Percentiles rank a stretch among this genome's conserved stretches.
phyloP scores from a whole-genome alignment of 768 basidiomycete species.

The Tricholoma matsutake region DNA sequence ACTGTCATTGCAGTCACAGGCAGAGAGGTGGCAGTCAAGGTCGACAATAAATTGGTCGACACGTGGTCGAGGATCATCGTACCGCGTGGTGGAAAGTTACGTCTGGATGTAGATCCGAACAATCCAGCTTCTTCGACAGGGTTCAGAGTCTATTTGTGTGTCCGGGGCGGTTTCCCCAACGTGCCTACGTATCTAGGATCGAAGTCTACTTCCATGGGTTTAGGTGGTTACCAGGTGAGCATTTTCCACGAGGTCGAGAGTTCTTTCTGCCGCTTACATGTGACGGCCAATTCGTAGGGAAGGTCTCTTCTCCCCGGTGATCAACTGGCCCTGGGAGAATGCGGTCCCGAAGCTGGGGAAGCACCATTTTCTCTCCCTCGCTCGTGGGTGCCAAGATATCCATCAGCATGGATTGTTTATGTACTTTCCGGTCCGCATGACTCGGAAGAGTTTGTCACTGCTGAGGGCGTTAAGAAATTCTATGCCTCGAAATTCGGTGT shows the following conservation, averaged over 20 bases:
- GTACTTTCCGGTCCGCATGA: constrained; percentile 64
- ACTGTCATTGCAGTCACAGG: constrained; percentile 58
- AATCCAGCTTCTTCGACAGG: constrained; percentile 30
- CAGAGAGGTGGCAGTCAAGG: constrained; percentile 36
- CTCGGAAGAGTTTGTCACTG: constrained; percentile 51
- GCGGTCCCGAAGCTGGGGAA: constrained; percentile 21
- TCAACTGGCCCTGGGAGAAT: constrained; percentile 39
- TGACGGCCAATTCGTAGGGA: constrained; percentile 34
- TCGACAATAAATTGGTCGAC: constrained; percentile 35
- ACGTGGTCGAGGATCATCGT: constrained; percentile 53
- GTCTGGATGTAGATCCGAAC: constrained; percentile 30
- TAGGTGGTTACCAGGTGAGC: constrained; percentile 57
- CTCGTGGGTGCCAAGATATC: constrained; percentile 40
- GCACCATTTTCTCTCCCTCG: constrained; percentile 20
- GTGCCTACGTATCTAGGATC: constrained; percentile 57
- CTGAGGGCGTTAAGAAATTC: constrained; percentile 45
- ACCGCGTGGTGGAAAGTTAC: constrained; percentile 40
- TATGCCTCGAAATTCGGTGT: constrained; percentile 53
- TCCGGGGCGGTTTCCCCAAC: constrained; percentile 59
- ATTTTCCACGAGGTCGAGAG: background rate
- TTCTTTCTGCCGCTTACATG: background rate
- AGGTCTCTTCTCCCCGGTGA: constrained; percentile 51
- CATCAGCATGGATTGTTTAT: constrained; percentile 47
- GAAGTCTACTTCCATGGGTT: constrained; percentile 61
- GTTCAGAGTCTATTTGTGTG: constrained; percentile 51